Percentiles rank a stretch among this genome's conserved stretches.
These are phyloP conservation scores for Amphicarpaea edgeworthii DNA, from an alignment of 306 rosid species.

Conservation along the genomic window DNA sequence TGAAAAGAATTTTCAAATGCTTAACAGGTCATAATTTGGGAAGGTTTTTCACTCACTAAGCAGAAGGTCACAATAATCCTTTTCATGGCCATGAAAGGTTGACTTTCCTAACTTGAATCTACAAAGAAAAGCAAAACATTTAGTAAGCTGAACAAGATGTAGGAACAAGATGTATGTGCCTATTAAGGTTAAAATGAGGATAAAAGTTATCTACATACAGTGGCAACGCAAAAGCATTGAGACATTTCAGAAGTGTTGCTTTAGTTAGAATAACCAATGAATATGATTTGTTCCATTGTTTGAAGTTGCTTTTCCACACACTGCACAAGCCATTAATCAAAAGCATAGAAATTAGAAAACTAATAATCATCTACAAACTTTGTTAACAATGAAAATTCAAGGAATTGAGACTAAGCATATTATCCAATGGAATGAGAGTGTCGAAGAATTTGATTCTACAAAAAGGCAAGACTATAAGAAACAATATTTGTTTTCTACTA, in stretches of 20 bases:
- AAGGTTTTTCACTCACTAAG: constrained; percentile 59
- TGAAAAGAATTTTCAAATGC: background rate
- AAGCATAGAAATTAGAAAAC: constrained; percentile 33
- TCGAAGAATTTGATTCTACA: background rate
- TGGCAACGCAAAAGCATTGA: constrained; percentile 53
- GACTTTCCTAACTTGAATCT: constrained; percentile 56
- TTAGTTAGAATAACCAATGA: constrained; percentile 52
- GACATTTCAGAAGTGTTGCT: constrained; percentile 55
- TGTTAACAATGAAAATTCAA: background rate
- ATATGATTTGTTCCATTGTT: constrained; percentile 45
- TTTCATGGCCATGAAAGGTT: constrained; percentile 39
- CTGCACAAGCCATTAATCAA: constrained; percentile 59
- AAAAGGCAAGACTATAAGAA: background rate
- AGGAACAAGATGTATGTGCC: constrained; percentile 17
- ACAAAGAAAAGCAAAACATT: constrained; percentile 47
- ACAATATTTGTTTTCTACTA: background rate
- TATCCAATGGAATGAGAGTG: constrained; percentile 2
- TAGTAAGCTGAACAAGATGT: constrained; percentile 36
- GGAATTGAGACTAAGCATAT: background rate
- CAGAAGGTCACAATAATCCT: constrained; percentile 48
- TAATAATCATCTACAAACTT: constrained; percentile 2
- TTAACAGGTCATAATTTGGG: background rate
- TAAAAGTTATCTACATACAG: constrained; percentile 55
- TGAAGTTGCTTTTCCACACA: constrained; percentile 64
- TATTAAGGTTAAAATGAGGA: constrained; percentile 27